Conservation (phyloP, 345 rosid species). For the Boechera stricta region DNA sequence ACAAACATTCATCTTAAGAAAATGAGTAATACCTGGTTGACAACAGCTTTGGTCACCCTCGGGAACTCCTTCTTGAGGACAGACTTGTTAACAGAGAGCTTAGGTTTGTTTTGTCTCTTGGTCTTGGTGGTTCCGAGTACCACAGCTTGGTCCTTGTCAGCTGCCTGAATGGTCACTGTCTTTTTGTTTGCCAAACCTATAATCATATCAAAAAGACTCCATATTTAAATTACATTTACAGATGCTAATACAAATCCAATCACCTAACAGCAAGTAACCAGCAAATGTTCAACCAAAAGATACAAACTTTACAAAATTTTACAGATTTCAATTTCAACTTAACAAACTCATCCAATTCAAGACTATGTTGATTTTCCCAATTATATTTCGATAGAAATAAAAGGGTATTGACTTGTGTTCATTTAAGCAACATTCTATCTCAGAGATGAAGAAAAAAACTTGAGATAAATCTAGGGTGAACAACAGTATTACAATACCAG, state of each 20-base stretch:
- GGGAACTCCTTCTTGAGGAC: slow-evolving; percentile 73
- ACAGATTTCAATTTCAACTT: no score
- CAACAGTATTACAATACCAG: slow-evolving; percentile 47
- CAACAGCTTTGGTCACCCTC: slow-evolving; percentile 72
- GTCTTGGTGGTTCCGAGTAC: slow-evolving; percentile 68
- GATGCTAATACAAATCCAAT: neutral
- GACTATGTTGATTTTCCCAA: neutral
- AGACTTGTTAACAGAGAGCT: slow-evolving; percentile 62
- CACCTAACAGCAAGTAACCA: neutral
- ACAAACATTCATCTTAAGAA: neutral
- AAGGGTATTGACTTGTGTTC: neutral
- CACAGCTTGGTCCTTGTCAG: slow-evolving; percentile 57
- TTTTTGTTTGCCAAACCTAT: slow-evolving; percentile 71
- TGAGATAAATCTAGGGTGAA: neutral
- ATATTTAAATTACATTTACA: neutral
- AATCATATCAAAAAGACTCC: neutral
- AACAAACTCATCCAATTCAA: neutral
- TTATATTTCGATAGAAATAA: neutral
- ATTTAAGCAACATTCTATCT: no score
- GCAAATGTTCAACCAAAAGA: neutral
- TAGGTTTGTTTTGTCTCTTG: slow-evolving; percentile 72
- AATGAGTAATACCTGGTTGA: slow-evolving; percentile 58
- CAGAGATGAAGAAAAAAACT: neutral
- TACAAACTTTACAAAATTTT: neutral
- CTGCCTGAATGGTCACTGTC: slow-evolving; percentile 60